Conservation (phyloP, 306 rosid genomes). For the Cercis canadensis region DNA sequence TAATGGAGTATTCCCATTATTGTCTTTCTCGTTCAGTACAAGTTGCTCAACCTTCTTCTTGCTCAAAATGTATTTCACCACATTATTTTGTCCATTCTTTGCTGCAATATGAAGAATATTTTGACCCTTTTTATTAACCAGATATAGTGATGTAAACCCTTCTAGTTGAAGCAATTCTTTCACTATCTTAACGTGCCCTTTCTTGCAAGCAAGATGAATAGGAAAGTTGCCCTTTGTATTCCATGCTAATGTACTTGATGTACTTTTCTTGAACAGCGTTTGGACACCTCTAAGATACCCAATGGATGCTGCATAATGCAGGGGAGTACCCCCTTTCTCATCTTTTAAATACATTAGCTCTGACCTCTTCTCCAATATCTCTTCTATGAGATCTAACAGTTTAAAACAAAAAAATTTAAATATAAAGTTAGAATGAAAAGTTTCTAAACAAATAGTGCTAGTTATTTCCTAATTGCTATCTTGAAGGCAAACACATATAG, state of each 20-base stretch:
- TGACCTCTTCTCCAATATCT: neutral
- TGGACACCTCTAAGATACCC: neutral
- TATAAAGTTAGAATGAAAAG: no score
- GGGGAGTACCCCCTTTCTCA: constrained; percentile 3
- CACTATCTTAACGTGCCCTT: neutral
- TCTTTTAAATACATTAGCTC: neutral
- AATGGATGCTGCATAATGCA: constrained; percentile 29
- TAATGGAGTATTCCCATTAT: neutral
- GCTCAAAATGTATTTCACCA: neutral
- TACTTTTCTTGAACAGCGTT: neutral
- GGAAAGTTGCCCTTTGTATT: neutral
- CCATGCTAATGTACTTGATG: neutral
- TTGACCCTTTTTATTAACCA: neutral
- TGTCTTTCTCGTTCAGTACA: neutral
- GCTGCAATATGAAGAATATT: constrained; percentile 7
- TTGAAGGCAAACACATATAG: no score
- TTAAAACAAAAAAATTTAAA: neutral
- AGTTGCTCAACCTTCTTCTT: neutral
- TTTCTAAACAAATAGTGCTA: no score
- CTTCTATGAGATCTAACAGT: neutral
- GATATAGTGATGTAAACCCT: neutral
- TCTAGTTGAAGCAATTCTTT: neutral
- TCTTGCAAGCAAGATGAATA: neutral
- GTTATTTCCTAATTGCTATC: no score
- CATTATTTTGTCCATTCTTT: neutral